A percentile compares a stretch with the other conserved stretches of the same genome.
Conservation (phyloP, 306 rosid species). For the Luffa acutangula region DNA sequence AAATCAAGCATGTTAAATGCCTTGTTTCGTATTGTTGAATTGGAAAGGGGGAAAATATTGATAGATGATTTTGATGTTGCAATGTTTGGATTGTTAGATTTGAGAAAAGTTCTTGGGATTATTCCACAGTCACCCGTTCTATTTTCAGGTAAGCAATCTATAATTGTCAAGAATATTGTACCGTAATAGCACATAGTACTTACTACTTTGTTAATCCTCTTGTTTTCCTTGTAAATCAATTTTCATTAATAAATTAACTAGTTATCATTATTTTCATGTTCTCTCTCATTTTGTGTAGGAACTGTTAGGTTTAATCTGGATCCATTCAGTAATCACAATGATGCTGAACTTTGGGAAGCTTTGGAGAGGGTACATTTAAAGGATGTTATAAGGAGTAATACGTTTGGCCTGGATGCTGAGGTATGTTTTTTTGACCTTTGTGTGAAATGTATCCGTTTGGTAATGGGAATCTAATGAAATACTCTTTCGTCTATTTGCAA, state of each 20-base stretch:
- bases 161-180: not conserved
- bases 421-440: slow-evolving; percentile 12
- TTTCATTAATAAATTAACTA: not conserved
- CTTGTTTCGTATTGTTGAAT: slow-evolving; percentile 35
- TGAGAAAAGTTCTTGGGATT: slow-evolving; percentile 35
- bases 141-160: slow-evolving; percentile 27
- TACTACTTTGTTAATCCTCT: not conserved
- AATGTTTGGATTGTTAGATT: slow-evolving; percentile 31
- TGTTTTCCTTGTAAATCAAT: not conserved
- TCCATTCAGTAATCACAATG: slow-evolving; percentile 42
- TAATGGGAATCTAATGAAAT: not conserved
- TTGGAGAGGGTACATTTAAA: slow-evolving; percentile 41
- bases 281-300: slow-evolving; percentile 18
- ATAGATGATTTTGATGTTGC: slow-evolving; percentile 31
- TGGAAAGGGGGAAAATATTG: slow-evolving; percentile 36
- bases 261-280: not conserved
- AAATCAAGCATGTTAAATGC: slow-evolving; percentile 43
- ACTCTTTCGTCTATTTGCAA: not conserved
- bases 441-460: not conserved
- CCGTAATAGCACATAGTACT: not conserved
- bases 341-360: slow-evolving; percentile 50
- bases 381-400: slow-evolving; percentile 32
- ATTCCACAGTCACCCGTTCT: slow-evolving; percentile 42
- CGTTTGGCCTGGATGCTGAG: slow-evolving; percentile 38
- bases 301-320: slow-evolving; percentile 51